Percentiles rank a stretch among this genome's conserved stretches.
phyloP scores from a whole-genome alignment of 176 grass and related monocot species.

The Bolboschoenus planiculmis region DNA sequence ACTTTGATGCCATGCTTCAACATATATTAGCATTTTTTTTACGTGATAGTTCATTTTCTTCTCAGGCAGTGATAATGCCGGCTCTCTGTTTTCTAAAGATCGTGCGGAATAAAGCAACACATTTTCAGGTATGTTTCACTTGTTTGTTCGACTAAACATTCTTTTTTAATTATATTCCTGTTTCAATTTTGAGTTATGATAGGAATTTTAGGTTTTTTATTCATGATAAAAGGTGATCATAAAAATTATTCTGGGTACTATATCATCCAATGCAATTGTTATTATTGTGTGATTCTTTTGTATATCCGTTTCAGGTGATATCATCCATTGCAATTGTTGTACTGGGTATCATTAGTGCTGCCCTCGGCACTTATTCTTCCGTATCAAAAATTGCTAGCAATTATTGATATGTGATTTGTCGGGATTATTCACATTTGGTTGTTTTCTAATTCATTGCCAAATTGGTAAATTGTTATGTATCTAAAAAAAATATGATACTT shows the following conservation, averaged over 20 bases:
- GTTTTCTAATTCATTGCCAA: background rate
- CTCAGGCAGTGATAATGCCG: slow-evolving; percentile 80
- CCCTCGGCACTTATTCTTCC: slow-evolving; percentile 66
- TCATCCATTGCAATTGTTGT: slow-evolving; percentile 38
- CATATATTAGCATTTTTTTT: background rate
- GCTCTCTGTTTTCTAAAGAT: slow-evolving; percentile 89
- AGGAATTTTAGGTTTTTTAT: background rate
- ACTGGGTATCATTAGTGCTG: slow-evolving; percentile 38
- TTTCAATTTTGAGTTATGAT: background rate
- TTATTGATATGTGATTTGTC: slow-evolving; percentile 22
- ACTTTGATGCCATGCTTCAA: background rate
- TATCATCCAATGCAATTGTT: too few relatives aligned
- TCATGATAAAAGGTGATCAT: background rate
- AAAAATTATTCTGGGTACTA: background rate
- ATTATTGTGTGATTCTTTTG: background rate
- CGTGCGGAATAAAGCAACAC: slow-evolving; percentile 57
- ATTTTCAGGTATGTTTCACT: slow-evolving; percentile 38
- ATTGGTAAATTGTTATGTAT: background rate
- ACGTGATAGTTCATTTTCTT: background rate
- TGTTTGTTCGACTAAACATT: background rate
- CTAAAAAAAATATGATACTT: background rate
- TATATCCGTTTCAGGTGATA: slow-evolving; percentile 44
- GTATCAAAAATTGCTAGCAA: slow-evolving; percentile 33
- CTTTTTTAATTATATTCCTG: background rate
- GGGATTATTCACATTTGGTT: background rate